Conservation (phyloP, 306 rosid genomes). For the Vicia faba region DNA sequence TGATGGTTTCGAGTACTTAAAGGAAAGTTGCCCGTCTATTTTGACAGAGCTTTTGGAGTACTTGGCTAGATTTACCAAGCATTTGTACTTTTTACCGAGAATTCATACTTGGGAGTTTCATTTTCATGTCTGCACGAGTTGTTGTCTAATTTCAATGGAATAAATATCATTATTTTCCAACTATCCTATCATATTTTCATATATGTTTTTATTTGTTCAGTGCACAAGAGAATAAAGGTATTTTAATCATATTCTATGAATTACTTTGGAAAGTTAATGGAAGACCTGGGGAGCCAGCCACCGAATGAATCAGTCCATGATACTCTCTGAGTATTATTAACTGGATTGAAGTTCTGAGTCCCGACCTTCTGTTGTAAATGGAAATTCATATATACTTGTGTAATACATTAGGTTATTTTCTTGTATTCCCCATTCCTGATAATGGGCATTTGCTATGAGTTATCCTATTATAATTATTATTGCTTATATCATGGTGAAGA, state of each 20-base stretch:
- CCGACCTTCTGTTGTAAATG: neutral
- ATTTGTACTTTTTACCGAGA: constrained; percentile 46
- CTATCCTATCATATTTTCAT: too few relatives aligned
- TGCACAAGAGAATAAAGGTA: constrained; percentile 15
- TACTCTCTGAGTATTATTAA: constrained; percentile 5
- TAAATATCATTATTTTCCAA: too few relatives aligned
- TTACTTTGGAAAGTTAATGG: constrained; percentile 20
- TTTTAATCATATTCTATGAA: constrained; percentile 2
- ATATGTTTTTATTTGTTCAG: neutral
- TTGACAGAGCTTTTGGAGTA: constrained; percentile 75
- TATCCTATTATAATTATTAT: constrained; percentile 14
- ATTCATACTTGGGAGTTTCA: too few relatives aligned
- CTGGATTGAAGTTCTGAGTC: constrained; percentile 17
- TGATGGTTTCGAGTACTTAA: constrained; percentile 72
- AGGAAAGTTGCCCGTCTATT: constrained; percentile 79
- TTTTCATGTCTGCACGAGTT: too few relatives aligned
- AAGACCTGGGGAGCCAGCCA: constrained; percentile 4
- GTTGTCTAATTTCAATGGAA: too few relatives aligned
- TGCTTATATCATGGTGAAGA: neutral
- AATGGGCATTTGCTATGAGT: neutral
- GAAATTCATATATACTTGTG: constrained; percentile 17
- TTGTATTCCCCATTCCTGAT: constrained; percentile 18
- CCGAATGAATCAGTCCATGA: constrained; percentile 9
- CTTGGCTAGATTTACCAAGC: constrained; percentile 71
- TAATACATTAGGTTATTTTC: constrained; percentile 10